phyloP scores from a whole-genome alignment of 2,329 filamentous ascomycete species.

The Cadophora sp. region DNA sequence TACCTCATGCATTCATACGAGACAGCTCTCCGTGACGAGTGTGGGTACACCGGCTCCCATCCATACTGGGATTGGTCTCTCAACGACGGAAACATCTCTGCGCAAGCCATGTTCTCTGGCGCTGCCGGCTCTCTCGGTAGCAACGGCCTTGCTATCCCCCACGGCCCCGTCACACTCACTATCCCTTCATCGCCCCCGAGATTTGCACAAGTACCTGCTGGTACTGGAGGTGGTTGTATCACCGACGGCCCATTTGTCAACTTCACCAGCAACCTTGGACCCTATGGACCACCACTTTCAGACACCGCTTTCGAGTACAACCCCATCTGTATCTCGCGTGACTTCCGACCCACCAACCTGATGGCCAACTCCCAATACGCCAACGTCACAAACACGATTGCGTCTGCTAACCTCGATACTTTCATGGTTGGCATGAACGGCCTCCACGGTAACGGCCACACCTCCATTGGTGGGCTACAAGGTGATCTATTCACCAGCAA shows the following conservation, averaged over 20 bases:
- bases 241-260: constrained; percentile 54
- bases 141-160: constrained; percentile 48
- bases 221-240: constrained; percentile 62
- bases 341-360: constrained; percentile 46
- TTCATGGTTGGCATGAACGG: neutral
- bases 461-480: neutral
- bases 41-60: constrained; percentile 48
- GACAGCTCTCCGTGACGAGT: constrained; percentile 49
- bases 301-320: constrained; percentile 46
- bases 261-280: constrained; percentile 53
- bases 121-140: constrained; percentile 56
- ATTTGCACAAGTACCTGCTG: constrained; percentile 45
- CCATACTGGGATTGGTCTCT: constrained; percentile 52
- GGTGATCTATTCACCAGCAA: neutral
- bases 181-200: neutral
- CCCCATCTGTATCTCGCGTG: constrained; percentile 52
- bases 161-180: neutral
- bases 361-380: neutral
- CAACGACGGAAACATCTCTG: constrained; percentile 49
- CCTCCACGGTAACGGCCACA: neutral
- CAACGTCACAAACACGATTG: constrained; percentile 44
- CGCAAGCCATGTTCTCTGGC: constrained; percentile 59
- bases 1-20: constrained; percentile 49
- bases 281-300: constrained; percentile 48
- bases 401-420: constrained; percentile 43